phyloP scores from a whole-genome alignment of 2,329 filamentous ascomycete species.

The Claviceps monticola region DNA sequence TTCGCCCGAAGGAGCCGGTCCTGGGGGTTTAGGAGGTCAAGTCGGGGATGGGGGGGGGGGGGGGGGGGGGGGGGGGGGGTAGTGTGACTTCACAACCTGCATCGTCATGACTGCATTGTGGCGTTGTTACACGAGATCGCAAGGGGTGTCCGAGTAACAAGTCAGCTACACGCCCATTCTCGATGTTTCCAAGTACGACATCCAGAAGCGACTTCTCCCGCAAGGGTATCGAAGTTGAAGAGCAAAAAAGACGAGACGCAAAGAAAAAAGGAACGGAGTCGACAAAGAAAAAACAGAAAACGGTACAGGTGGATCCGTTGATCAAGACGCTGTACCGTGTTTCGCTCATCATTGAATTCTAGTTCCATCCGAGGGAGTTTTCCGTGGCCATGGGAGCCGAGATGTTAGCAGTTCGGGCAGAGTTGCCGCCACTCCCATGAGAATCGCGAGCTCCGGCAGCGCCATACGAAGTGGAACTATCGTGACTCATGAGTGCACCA shows the following conservation, averaged over 20 bases:
- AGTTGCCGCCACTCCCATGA: slow-evolving; percentile 51
- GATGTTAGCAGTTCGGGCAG: slow-evolving; percentile 51
- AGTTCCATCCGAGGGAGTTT: slow-evolving; percentile 95
- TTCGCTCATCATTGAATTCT: slow-evolving; percentile 8
- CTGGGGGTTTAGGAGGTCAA: not conserved
- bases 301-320: slow-evolving; percentile 8
- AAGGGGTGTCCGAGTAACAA: not conserved
- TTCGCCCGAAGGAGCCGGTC: not conserved
- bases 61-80: too few species aligned
- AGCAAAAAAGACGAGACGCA: not conserved
- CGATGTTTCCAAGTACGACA: not conserved
- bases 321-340: not conserved
- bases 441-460: slow-evolving; percentile 37
- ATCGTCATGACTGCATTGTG: too few species aligned
- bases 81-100: too few species aligned
- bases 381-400: slow-evolving; percentile 83
- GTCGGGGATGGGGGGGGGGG: too few species aligned
- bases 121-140: too few species aligned
- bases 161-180: not conserved
- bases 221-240: slow-evolving; percentile 19
- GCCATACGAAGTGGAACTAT: slow-evolving; percentile 40
- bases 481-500: slow-evolving; percentile 46
- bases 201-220: slow-evolving; percentile 11
- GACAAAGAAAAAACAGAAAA: slow-evolving; percentile 7
- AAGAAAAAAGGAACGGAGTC: not conserved